Base-by-base conservation (phyloP, 2,329 filamentous ascomycete species). In the Plectosphaerella plurivora region DNA sequence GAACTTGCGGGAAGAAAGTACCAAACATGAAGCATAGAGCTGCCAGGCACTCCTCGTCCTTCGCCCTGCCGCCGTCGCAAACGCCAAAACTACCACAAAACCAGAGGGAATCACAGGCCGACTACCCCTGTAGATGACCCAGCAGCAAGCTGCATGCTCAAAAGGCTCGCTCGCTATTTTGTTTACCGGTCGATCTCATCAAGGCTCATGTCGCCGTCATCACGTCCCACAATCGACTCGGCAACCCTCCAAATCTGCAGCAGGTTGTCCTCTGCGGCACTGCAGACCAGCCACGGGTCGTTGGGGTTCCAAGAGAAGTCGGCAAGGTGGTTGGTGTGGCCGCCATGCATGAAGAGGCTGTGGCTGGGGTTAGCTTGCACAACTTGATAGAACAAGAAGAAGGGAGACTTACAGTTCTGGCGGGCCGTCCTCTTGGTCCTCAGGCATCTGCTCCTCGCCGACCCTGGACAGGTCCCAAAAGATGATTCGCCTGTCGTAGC, bases 251-350 rank as follows among this genome's bases (percentile, higher is more conserved):
- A 97, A 61, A 97, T 89, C 71, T 99, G 94, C 57, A 99, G 81
- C 59, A 97, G 77, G 66, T 99, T 99, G 73, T 99, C 94, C 68
- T 99, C 95, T 1, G 93, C 94, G 15, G 94, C 92, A 55, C 89
- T 96, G 68, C 91, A 92, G 60, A 99, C 89, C 51, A 97, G 83
- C 95, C 95, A 99, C 5, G 93, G 92, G 63, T 97, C 91, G 67
- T 96, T 96, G 60, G 85, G 84, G 71, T 99, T 99, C 93, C 93
- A 99, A 72, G 88, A 93, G 65, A 99, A 99, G 71, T 99, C 95
- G 36, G 90, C 91, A 56, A 99, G 84, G 60, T 95, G 88, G 72
- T 97, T 97, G 11, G 94, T 99, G 74, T 99, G 95, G 33, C 94
- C 94, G 55, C 94, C 94, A 64, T 99, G 94, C 92, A 99, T 97